Conservation (phyloP, 176 grass and related monocot species). For the Eremochloa ophiuroides region DNA sequence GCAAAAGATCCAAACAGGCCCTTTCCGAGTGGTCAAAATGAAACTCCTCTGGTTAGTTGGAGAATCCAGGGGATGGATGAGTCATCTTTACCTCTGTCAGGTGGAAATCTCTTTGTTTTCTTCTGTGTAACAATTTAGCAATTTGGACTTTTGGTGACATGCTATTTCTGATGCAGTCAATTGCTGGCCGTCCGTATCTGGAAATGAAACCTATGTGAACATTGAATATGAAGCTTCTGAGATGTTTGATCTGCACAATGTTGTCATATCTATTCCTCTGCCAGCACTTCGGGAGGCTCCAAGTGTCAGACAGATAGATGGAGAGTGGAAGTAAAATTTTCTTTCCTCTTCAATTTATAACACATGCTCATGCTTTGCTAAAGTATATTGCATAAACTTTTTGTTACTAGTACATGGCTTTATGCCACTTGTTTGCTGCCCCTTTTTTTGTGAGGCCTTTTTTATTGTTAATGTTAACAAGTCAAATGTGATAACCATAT, state of each 20-base stretch:
- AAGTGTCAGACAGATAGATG: conserved; percentile 80
- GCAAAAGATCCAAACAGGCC: conserved; percentile 87
- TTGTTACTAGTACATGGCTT: neutral
- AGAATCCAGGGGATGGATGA: conserved; percentile 87
- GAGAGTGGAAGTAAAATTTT: conserved; percentile 88
- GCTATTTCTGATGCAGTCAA: conserved; percentile 45
- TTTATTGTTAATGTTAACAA: neutral
- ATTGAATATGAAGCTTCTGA: conserved; percentile 89
- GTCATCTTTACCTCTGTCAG: conserved; percentile 63
- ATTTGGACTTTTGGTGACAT: conserved; percentile 13
- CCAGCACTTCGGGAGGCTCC: conserved; percentile 58
- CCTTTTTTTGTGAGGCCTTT: neutral
- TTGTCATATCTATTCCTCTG: conserved; percentile 76
- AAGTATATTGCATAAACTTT: too few relatives aligned
- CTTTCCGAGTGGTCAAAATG: conserved; percentile 87
- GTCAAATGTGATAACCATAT: neutral
- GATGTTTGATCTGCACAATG: conserved; percentile 79
- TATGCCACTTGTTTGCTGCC: neutral
- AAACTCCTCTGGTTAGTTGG: conserved; percentile 86
- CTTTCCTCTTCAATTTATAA: conserved; percentile 23
- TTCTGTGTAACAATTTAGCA: conserved; percentile 14
- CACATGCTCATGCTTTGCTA: neutral
- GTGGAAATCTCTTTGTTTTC: conserved; percentile 31
- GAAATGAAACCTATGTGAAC: conserved; percentile 76
- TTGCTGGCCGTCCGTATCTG: conserved; percentile 81